These are phyloP conservation scores for Phytophthora europaea DNA, from an alignment of 352 stramenopile genomes.

Conservation along the genomic window DNA sequence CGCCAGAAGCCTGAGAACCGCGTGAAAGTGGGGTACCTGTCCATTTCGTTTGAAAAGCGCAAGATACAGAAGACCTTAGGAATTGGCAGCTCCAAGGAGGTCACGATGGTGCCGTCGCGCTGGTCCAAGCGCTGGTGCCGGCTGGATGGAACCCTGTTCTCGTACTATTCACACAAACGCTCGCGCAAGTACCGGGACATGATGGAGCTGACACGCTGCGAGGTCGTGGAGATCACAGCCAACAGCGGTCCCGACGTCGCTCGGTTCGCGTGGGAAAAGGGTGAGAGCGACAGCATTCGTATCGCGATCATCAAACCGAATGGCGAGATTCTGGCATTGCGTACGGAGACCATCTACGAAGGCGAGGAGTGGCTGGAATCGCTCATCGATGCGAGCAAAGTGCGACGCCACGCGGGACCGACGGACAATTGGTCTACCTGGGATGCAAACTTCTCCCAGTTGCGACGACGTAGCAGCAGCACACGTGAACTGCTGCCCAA, in stretches of 20 bases:
- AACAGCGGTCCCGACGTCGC: constrained; percentile 56
- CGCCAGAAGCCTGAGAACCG: constrained; percentile 80
- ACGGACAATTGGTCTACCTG: constrained; percentile 39
- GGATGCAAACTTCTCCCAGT: constrained; percentile 49
- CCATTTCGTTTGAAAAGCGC: constrained; percentile 81
- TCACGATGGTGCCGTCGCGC: constrained; percentile 64
- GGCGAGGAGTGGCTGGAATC: constrained; percentile 86
- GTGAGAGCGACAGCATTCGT: constrained; percentile 61
- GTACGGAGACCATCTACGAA: constrained; percentile 86
- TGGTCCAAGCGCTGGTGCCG: constrained; percentile 91
- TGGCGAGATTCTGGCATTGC: constrained; percentile 73
- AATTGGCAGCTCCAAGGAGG: constrained; percentile 64
- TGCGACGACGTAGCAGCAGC: constrained; percentile 50
- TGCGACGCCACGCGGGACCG: constrained; percentile 35
- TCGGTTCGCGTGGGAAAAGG: constrained; percentile 66
- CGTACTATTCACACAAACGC: constrained; percentile 86
- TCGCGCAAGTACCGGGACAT: constrained; percentile 78
- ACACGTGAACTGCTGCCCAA: constrained; percentile 25
- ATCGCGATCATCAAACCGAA: constrained; percentile 80
- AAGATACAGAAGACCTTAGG: constrained; percentile 56
- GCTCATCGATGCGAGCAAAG: constrained; percentile 74
- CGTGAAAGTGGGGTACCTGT: constrained; percentile 84
- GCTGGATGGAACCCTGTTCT: constrained; percentile 80
- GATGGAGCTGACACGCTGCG: constrained; percentile 78
- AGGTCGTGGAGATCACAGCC: constrained; percentile 74